Base-by-base conservation (phyloP, 768 basidiomycete genomes). In the Boletus rubroflammeus region DNA sequence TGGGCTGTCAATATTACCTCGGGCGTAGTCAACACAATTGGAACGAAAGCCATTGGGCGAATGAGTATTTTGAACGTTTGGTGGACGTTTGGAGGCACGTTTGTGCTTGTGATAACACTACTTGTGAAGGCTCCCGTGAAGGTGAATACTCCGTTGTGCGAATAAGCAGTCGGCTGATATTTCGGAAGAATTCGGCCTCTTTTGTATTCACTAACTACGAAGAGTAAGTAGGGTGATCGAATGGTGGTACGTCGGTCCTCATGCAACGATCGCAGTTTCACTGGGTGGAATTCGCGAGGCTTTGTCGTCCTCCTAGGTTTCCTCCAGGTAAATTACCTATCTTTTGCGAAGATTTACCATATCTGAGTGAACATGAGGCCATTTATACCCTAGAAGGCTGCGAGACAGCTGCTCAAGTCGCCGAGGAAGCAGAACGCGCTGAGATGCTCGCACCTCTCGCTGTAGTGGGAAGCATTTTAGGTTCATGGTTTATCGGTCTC, bases 381-480 rank as follows among this genome's bases (percentile, higher is more conserved):
- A 82, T 83, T 13, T 83, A 83, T 58, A 82, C 82, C 2, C 73
- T 82, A 26, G 82, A 82, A 67, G 82, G 82, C 23, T 82, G 81
- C 62, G 82, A 83, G 62, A 83, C 81, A 5, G 81, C 82, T 38
- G 81, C 82, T n/a, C 82, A 83, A 61, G 77, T 83, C 7, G 82
- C 81, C 6, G 82, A 84, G 64, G 81, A 84, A 63, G 81, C 81
- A 31, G 70, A 75, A 45, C 76, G 78, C 19, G 81, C 81, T 0
- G 79, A 81, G 51, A 55, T 80, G 46, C 77, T 83, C n/a, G 80
- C 81, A 1, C 82, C 82, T 9, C 68, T 81, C 31, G 82, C 79
- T 6, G 76, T 83, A 28, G 78, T 81, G n/a, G 78, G 75, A 39
- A 78, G 77, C 64, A 79, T 83, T 57, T 72, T 75, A 13, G 80